Percentiles rank a stretch among this genome's conserved stretches.
Evolutionary conservation across 2,329 filamentous ascomycete genomes (phyloP).

Genomic region (Botrytis galanthina): DNA sequence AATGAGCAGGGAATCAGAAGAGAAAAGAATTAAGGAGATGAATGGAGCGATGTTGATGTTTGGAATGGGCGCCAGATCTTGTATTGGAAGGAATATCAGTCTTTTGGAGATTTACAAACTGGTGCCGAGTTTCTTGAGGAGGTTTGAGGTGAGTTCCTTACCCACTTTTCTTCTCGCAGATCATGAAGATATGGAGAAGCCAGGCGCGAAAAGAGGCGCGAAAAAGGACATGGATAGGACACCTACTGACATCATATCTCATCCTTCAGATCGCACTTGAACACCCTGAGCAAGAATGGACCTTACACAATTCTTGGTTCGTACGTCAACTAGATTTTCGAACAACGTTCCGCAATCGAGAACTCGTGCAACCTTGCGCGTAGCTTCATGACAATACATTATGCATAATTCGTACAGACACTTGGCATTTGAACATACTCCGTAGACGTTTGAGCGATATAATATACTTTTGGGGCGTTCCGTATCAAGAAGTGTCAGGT

Average conservation of each 20-base stretch:
- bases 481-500: background rate
- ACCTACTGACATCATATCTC: background rate
- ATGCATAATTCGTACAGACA: background rate
- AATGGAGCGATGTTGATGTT: conserved; percentile 71
- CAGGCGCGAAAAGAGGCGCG: background rate
- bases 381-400: background rate
- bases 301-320: conserved; percentile 61
- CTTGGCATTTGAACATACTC: background rate
- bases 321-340: conserved; percentile 58
- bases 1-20: conserved; percentile 42
- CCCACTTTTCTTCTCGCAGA: background rate
- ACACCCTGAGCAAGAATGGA: conserved; percentile 56
- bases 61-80: conserved; percentile 68
- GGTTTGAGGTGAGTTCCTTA: conserved; percentile 55
- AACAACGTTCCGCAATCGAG: conserved; percentile 33
- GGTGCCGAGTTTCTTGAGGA: conserved; percentile 58
- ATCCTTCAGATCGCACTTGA: conserved; percentile 51
- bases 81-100: conserved; percentile 66
- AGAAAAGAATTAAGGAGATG: conserved; percentile 62
- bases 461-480: background rate
- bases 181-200: background rate
- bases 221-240: background rate
- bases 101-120: conserved; percentile 63
- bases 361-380: conserved; percentile 19
- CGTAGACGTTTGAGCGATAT: background rate